Percentiles rank a stretch among this genome's conserved stretches.
These are phyloP conservation scores for Spathaspora gorwiae DNA, from an alignment of 805 yeast genomes.

Conservation along the genomic window DNA sequence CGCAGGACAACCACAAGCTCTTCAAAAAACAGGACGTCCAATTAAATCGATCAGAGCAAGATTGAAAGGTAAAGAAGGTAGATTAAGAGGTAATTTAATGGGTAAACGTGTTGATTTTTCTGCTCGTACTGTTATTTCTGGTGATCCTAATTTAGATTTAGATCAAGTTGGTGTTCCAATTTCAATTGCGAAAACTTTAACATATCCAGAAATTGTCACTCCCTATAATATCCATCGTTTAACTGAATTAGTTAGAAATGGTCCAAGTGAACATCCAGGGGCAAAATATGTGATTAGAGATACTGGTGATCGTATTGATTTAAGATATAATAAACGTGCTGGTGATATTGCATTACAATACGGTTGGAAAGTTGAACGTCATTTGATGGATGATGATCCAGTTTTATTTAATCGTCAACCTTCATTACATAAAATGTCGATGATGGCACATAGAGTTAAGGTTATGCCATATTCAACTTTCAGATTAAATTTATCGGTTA, in stretches of 20 bases:
- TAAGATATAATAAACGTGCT: conserved; percentile 94
- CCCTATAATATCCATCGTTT: conserved; percentile 93
- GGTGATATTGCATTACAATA: conserved; percentile 97
- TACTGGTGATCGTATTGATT: conserved; percentile 97
- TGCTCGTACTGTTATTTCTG: conserved; percentile 98
- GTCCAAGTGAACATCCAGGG: conserved; percentile 99
- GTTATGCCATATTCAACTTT: conserved; percentile 99
- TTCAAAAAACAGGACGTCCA: conserved; percentile 98
- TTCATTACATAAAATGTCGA: conserved; percentile 97
- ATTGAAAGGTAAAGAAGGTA: conserved; percentile 98
- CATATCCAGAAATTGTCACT: conserved; percentile 96
- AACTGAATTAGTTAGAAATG: conserved; percentile 91
- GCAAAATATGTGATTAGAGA: conserved; percentile 98
- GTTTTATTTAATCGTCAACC: conserved; percentile 99
- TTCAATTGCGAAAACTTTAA: conserved; percentile 89
- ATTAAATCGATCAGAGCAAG: conserved; percentile 99
- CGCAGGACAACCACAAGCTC: conserved; percentile 99
- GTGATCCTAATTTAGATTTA: conserved; percentile 95
- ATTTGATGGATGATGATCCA: conserved; percentile 95
- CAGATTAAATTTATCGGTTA: conserved; percentile 92
- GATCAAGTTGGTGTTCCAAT: conserved; percentile 99
- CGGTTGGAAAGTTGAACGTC: conserved; percentile 99
- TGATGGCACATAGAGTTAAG: conserved; percentile 98
- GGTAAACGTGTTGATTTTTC: conserved; percentile 99
- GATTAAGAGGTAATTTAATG: conserved; percentile 97